Conservation (phyloP, 257 asterid species). For the Asclepias syriaca region DNA sequence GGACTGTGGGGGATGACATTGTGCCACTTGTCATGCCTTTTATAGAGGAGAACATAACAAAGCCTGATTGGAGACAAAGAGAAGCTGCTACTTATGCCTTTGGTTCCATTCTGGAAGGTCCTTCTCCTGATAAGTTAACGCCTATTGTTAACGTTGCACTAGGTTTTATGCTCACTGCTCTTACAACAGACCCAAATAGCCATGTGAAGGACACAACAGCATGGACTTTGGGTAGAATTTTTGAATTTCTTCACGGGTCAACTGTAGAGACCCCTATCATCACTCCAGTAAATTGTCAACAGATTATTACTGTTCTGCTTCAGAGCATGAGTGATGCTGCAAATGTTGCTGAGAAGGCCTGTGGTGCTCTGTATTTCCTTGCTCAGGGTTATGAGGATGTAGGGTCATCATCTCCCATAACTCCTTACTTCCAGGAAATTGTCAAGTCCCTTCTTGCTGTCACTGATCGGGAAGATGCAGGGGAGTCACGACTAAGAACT, state of each 20-base stretch:
- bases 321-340: slow-evolving; percentile 28
- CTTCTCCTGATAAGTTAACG: slow-evolving; percentile 45
- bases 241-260: slow-evolving; percentile 55
- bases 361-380: slow-evolving; percentile 30
- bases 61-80: slow-evolving; percentile 67
- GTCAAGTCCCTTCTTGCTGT: slow-evolving; percentile 25
- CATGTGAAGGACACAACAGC: slow-evolving; percentile 63
- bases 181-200: slow-evolving; percentile 51
- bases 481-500: slow-evolving; percentile 24
- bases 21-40: slow-evolving; percentile 57
- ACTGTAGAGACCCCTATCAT: slow-evolving; percentile 25
- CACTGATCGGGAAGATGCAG: slow-evolving; percentile 27
- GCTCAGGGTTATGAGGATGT: slow-evolving; percentile 27
- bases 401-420: slow-evolving; percentile 22
- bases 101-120: slow-evolving; percentile 61
- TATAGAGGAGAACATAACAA: slow-evolving; percentile 44
- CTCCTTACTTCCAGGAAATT: slow-evolving; percentile 27
- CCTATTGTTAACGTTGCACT: slow-evolving; percentile 54
- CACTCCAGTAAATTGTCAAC: slow-evolving; percentile 26
- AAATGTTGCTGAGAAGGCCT: slow-evolving; percentile 26
- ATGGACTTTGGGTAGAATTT: slow-evolving; percentile 57
- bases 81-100: slow-evolving; percentile 64
- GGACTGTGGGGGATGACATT: slow-evolving; percentile 57
- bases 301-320: slow-evolving; percentile 25
- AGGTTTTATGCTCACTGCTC: slow-evolving; percentile 51